phyloP scores from a whole-genome alignment of 2,329 filamentous ascomycete genomes.

The Calcarisporium arbuscula region DNA sequence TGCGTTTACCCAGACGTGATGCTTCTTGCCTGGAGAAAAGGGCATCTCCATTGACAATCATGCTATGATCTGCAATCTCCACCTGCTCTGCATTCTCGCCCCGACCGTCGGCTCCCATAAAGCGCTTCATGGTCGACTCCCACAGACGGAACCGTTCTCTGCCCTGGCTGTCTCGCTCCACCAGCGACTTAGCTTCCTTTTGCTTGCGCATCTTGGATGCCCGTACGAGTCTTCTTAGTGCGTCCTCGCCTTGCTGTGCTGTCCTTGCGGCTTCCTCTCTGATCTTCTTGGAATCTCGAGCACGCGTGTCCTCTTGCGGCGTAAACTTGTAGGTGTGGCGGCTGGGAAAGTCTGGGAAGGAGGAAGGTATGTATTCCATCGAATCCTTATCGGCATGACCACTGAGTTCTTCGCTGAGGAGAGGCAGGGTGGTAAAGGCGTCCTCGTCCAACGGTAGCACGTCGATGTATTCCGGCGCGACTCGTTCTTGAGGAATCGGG shows the following conservation, averaged over 20 bases:
- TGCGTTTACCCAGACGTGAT: constrained; percentile 39
- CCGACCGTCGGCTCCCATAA: constrained; percentile 32
- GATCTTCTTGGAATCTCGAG: constrained; percentile 49
- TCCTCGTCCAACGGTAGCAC: constrained; percentile 31
- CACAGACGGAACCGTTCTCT: constrained; percentile 53
- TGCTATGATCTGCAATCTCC: constrained; percentile 56
- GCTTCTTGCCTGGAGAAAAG: constrained; percentile 48
- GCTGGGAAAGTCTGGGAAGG: constrained; percentile 57
- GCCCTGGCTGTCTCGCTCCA: constrained; percentile 44
- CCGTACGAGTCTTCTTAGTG: constrained; percentile 51
- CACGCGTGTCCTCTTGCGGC: constrained; percentile 39
- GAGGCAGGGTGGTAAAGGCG: constrained; percentile 35
- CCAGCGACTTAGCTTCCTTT: constrained; percentile 54
- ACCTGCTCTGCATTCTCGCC: constrained; percentile 29
- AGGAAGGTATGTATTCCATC: constrained; percentile 49
- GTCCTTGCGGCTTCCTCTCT: constrained; percentile 53
- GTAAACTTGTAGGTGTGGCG: constrained; percentile 59
- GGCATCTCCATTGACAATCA: constrained; percentile 56
- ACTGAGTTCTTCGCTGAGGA: constrained; percentile 49
- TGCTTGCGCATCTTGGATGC: constrained; percentile 59
- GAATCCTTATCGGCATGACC: constrained; percentile 50
- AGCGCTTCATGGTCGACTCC: constrained; percentile 54
- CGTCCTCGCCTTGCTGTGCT: constrained; percentile 56
- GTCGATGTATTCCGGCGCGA: constrained; percentile 32
- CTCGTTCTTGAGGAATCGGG: constrained; percentile 36